Conservation (phyloP, 1,284 basidiomycete genomes). For the Afroboletus lepidellus region DNA sequence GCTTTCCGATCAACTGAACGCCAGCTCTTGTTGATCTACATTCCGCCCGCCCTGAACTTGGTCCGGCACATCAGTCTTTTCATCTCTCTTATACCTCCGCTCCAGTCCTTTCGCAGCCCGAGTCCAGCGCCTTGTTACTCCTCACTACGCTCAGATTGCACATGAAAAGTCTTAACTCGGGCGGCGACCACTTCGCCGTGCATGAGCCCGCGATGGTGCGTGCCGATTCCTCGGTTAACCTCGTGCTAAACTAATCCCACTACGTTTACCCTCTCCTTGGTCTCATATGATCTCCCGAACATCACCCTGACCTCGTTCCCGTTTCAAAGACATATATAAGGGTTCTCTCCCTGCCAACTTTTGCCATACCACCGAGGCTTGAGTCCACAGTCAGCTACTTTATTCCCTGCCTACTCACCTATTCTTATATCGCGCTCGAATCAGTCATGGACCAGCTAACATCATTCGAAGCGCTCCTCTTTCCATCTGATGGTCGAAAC, state of each 20-base stretch:
- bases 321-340: slow-evolving; percentile 36
- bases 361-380: slow-evolving; percentile 9
- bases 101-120: background rate
- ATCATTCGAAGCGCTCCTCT: slow-evolving; percentile 61
- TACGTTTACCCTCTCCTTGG: slow-evolving; percentile 20
- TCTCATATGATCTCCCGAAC: slow-evolving; percentile 12
- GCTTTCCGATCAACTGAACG: slow-evolving; percentile 9
- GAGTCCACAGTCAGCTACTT: slow-evolving; percentile 17
- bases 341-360: slow-evolving; percentile 9
- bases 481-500: slow-evolving; percentile 65
- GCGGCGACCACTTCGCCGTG: slow-evolving; percentile 3
- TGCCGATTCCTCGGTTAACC: slow-evolving; percentile 27
- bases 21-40: slow-evolving; percentile 21
- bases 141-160: slow-evolving; percentile 10
- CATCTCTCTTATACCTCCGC: slow-evolving; percentile 5
- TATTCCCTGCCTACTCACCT: slow-evolving; percentile 19
- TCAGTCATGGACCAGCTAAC: slow-evolving; percentile 55
- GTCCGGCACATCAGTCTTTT: slow-evolving; percentile 6
- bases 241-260: slow-evolving; percentile 28
- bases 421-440: slow-evolving; percentile 11
- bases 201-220: slow-evolving; percentile 7
- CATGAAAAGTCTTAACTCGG: slow-evolving; percentile 16
- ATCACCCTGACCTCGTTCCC: slow-evolving; percentile 40
- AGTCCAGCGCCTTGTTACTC: slow-evolving; percentile 9
- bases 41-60: slow-evolving; percentile 8